Conservation (phyloP, 345 rosid species). For the Acer saccharum region DNA sequence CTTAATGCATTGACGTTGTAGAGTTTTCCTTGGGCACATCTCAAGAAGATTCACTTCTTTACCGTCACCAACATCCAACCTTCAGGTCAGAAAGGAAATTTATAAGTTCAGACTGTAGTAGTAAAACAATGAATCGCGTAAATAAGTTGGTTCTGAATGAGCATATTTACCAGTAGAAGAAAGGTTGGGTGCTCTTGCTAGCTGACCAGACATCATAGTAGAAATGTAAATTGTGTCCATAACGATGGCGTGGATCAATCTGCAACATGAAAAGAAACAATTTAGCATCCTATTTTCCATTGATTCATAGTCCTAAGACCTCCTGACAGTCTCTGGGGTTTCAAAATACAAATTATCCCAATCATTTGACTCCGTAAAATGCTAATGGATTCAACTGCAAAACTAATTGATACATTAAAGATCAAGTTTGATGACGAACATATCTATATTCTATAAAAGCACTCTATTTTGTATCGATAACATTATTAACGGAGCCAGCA, state of each 20-base stretch:
- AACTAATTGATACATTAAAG: not conserved
- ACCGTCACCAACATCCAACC: conserved; percentile 82
- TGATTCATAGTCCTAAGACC: not conserved
- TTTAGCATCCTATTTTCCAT: conserved; percentile 2
- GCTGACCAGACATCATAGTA: conserved; percentile 73
- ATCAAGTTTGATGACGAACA: not conserved
- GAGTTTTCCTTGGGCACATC: conserved; percentile 42
- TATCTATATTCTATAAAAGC: too few species aligned
- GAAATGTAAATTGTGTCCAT: conserved; percentile 85
- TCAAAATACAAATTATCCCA: too few species aligned
- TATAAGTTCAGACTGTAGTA: conserved; percentile 21
- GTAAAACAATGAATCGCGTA: not conserved
- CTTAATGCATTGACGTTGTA: conserved; percentile 57
- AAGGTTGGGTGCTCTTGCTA: conserved; percentile 69
- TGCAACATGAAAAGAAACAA: conserved; percentile 22
- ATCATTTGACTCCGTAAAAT: too few species aligned
- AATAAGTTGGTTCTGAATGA: not conserved
- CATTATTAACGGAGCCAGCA: too few species aligned
- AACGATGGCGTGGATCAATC: conserved; percentile 89
- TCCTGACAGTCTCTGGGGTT: too few species aligned
- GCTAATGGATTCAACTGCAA: not conserved
- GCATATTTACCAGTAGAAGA: conserved; percentile 68
- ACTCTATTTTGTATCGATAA: too few species aligned
- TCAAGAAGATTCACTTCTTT: conserved; percentile 59
- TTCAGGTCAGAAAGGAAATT: conserved; percentile 30